Conservation (phyloP, 495 filamentous ascomycete species). For the Ascodesmis nigricans region DNA sequence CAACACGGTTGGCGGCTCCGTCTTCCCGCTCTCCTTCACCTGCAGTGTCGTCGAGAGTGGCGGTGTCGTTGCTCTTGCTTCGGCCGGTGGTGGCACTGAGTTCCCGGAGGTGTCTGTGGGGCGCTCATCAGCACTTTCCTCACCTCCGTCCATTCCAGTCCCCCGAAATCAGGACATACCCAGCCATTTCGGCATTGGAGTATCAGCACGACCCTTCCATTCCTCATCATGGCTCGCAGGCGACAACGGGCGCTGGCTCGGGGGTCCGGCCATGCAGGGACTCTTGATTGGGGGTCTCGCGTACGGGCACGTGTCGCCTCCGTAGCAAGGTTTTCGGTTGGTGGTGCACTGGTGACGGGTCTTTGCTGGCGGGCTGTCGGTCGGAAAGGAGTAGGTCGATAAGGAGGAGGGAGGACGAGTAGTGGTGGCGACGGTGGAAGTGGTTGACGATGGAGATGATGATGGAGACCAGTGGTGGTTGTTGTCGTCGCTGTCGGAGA, state of each 20-base stretch:
- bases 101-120: not conserved
- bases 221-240: not conserved
- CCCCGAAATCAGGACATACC: not conserved
- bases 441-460: too few relatives aligned
- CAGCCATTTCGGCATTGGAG: not conserved
- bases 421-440: too few relatives aligned
- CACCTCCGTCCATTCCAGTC: not conserved
- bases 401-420: too few relatives aligned
- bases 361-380: too few relatives aligned
- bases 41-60: not conserved
- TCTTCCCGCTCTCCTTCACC: not conserved
- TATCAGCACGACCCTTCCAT: not conserved
- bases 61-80: too few relatives aligned
- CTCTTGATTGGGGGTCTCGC: not conserved
- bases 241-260: not conserved
- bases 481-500: too few relatives aligned
- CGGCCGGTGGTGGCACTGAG: not conserved
- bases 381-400: too few relatives aligned
- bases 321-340: not conserved
- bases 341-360: too few relatives aligned
- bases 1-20: slow-evolving; percentile 29
- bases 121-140: not conserved
- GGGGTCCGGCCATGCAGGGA: not conserved
- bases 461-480: too few relatives aligned
- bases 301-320: slow-evolving; percentile 1